A percentile compares a stretch with the other conserved stretches of the same genome.
Evolutionary conservation across 495 filamentous ascomycete species (phyloP).

Genomic region (Lindgomyces ingoldianus): DNA sequence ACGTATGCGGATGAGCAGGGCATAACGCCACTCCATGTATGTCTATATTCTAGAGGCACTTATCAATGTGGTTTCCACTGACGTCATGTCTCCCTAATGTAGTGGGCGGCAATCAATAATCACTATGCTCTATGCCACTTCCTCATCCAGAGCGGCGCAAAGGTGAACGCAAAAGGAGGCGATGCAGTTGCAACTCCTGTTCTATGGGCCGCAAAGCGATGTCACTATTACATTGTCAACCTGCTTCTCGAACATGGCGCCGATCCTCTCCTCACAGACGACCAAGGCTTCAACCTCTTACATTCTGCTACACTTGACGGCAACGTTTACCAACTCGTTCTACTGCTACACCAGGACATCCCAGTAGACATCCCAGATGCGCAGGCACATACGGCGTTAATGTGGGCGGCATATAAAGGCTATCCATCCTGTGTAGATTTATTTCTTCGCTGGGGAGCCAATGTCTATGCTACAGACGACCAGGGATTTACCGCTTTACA

Average conservation of each 20-base stretch:
- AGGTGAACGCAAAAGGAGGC: constrained; percentile 92
- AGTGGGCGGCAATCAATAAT: constrained; percentile 99
- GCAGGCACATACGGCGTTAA: constrained; percentile 86
- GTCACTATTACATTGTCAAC: constrained; percentile 82
- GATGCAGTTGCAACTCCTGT: constrained; percentile 90
- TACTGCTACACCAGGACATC: constrained; percentile 88
- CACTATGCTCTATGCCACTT: constrained; percentile 96
- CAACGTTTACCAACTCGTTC: constrained; percentile 86
- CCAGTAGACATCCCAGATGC: constrained; percentile 86
- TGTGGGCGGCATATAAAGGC: constrained; percentile 99
- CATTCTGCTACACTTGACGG: constrained; percentile 97
- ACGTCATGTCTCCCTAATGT: constrained; percentile 19
- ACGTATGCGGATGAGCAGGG: constrained; percentile 83
- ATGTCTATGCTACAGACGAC: constrained; percentile 86
- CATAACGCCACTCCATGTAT: constrained; percentile 93
- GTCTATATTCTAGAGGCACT: constrained; percentile 34
- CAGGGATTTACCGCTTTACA: constrained; percentile 90
- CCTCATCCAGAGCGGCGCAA: constrained; percentile 82
- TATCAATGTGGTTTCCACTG: not conserved
- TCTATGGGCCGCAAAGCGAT: constrained; percentile 94
- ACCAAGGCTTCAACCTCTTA: constrained; percentile 94
- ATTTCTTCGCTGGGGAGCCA: constrained; percentile 92
- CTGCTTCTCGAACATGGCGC: constrained; percentile 84
- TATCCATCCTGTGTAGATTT: constrained; percentile 88
- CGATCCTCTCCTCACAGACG: constrained; percentile 83